phyloP scores from a whole-genome alignment of 2,329 filamentous ascomycete species.

The Anthostomella pinea region DNA sequence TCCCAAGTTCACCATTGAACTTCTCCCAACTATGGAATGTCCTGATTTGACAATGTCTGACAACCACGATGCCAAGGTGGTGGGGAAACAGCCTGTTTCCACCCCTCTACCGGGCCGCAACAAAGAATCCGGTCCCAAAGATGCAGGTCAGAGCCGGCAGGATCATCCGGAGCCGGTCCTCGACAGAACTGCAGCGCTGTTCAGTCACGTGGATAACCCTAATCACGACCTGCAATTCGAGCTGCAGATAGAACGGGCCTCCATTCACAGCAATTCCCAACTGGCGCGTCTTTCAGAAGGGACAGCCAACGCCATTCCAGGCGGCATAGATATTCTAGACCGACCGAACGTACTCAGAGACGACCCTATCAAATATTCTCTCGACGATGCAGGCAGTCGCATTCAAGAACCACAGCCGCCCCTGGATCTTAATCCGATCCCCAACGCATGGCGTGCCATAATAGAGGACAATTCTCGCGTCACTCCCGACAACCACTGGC shows the following conservation, averaged over 20 bases:
- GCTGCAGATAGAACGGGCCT: conserved; percentile 17
- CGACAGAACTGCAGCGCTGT: conserved; percentile 26
- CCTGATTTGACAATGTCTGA: conserved; percentile 14
- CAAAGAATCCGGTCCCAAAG: conserved; percentile 3
- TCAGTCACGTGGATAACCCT: conserved; percentile 25
- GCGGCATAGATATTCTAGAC: conserved; percentile 31
- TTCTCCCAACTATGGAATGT: conserved; percentile 25
- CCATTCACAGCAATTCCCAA: conserved; percentile 10
- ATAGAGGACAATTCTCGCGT: conserved; percentile 67
- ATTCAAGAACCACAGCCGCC: conserved; percentile 24
- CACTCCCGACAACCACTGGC: conserved; percentile 78
- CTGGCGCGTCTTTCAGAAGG: conserved; percentile 24
- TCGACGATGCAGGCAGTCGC: conserved; percentile 18
- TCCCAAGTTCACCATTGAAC: conserved; percentile 65
- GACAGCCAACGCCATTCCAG: conserved; percentile 14
- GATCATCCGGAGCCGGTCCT: conserved; percentile 11
- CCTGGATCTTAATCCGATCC: conserved; percentile 51
- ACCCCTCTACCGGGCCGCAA: no score
- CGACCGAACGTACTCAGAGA: conserved; percentile 37
- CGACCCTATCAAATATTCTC: conserved; percentile 32
- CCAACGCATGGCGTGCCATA: conserved; percentile 52
- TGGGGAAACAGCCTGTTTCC: no score
- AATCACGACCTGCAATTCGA: conserved; percentile 15
- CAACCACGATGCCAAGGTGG: not conserved
- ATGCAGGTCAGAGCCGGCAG: not conserved